Percentiles rank a stretch among this genome's conserved stretches.
These are phyloP conservation scores for Cladosporium sp. DNA, from an alignment of 2,329 filamentous ascomycete species.

Conservation along the genomic window DNA sequence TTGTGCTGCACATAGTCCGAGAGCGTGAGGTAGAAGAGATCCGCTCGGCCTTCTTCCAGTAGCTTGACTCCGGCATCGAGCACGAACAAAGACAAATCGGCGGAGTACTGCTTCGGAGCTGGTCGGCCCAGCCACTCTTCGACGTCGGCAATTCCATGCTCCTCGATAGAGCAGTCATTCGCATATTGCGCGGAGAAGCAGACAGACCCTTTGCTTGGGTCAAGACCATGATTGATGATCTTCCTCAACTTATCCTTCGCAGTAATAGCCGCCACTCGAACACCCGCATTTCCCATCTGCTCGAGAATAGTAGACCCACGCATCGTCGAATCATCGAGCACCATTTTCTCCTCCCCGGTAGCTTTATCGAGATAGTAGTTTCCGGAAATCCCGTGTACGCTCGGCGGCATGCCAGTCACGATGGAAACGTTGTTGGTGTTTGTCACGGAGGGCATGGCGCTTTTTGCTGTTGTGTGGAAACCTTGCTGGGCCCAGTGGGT, in stretches of 20 bases:
- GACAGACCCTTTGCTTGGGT: slow-evolving; percentile 25
- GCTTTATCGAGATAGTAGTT: slow-evolving; percentile 41
- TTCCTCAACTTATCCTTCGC: slow-evolving; percentile 43
- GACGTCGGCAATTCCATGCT: slow-evolving; percentile 34
- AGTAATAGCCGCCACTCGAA: slow-evolving; percentile 40
- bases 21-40: slow-evolving; percentile 41
- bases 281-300: slow-evolving; percentile 35
- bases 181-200: slow-evolving; percentile 39
- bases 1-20: slow-evolving; percentile 46
- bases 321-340: slow-evolving; percentile 38
- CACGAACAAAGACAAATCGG: slow-evolving; percentile 41
- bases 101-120: slow-evolving; percentile 40
- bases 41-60: slow-evolving; percentile 35
- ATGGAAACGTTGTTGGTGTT: slow-evolving; percentile 45
- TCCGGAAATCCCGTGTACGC: slow-evolving; percentile 39
- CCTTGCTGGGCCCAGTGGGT: slow-evolving; percentile 30
- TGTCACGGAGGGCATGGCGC: slow-evolving; percentile 42
- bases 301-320: slow-evolving; percentile 40
- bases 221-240: slow-evolving; percentile 37
- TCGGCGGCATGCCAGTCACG: slow-evolving; percentile 39
- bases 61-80: slow-evolving; percentile 42
- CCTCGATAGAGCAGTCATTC: slow-evolving; percentile 26
- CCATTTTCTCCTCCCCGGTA: slow-evolving; percentile 39
- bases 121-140: slow-evolving; percentile 36
- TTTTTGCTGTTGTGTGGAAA: slow-evolving; percentile 37